These are phyloP conservation scores for Myriosclerotinia duriaeana DNA, from an alignment of 2,329 filamentous ascomycete genomes.

Conservation along the genomic window DNA sequence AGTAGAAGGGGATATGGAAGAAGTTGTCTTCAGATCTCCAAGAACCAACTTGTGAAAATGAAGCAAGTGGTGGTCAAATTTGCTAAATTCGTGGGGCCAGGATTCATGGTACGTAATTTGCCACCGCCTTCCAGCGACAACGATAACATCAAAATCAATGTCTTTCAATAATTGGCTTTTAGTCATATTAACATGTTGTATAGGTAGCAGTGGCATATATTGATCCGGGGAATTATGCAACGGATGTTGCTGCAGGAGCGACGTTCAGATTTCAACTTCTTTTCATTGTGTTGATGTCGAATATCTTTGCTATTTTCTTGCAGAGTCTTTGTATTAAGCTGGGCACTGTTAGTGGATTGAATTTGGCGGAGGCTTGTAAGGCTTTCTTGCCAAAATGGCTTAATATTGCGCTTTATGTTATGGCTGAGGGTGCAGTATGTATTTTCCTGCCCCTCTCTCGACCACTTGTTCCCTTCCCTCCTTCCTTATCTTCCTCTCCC, in stretches of 20 bases:
- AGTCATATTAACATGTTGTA: not conserved
- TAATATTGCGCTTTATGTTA: slow-evolving; percentile 53
- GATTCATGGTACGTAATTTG: slow-evolving; percentile 40
- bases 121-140: not conserved
- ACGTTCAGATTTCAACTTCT: slow-evolving; percentile 53
- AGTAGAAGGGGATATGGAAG: slow-evolving; percentile 19
- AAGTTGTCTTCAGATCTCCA: slow-evolving; percentile 15
- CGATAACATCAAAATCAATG: not conserved
- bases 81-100: slow-evolving; percentile 53
- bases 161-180: not conserved
- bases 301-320: slow-evolving; percentile 58
- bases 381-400: slow-evolving; percentile 53
- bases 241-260: slow-evolving; percentile 56
- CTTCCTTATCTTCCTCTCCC: too few species aligned
- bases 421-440: slow-evolving; percentile 52
- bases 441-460: too few species aligned
- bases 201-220: slow-evolving; percentile 44
- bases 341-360: slow-evolving; percentile 54
- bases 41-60: slow-evolving; percentile 27
- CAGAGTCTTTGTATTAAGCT: slow-evolving; percentile 58
- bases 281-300: slow-evolving; percentile 57
- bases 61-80: slow-evolving; percentile 40
- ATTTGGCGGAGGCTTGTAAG: slow-evolving; percentile 52
- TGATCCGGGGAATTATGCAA: slow-evolving; percentile 55
- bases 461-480: too few species aligned